phyloP scores from a whole-genome alignment of 140 eudicot species.

The Erigeron philadelphicus region DNA sequence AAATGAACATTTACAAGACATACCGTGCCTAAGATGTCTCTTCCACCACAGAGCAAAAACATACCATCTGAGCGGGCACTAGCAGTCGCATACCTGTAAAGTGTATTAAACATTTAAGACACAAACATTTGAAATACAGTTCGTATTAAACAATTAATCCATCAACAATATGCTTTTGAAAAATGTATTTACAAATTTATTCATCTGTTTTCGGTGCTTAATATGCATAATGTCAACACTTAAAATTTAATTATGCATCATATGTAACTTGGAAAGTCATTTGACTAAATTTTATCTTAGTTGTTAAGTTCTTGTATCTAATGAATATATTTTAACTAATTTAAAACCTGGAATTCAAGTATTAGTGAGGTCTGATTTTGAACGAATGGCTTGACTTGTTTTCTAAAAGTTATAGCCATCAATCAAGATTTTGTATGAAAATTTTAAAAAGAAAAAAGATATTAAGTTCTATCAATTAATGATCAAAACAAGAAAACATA shows the following conservation, averaged over 20 bases:
- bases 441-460: too few relatives aligned
- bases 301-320: background rate
- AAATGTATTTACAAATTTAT: background rate
- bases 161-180: too few relatives aligned
- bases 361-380: conserved; percentile 4
- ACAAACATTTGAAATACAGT: background rate
- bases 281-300: conserved; percentile 10
- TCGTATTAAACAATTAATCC: too few relatives aligned
- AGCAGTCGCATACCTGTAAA: conserved; percentile 86
- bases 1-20: conserved; percentile 22
- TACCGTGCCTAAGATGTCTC: conserved; percentile 86
- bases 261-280: conserved; percentile 8
- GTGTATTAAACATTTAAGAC: background rate
- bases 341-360: conserved; percentile 1
- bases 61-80: conserved; percentile 96
- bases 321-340: background rate
- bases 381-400: background rate
- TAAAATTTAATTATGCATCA: background rate
- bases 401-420: too few relatives aligned
- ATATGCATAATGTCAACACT: conserved; percentile 16
- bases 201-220: background rate
- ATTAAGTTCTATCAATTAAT: too few relatives aligned
- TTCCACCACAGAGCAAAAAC: conserved; percentile 97
- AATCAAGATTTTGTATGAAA: too few relatives aligned
- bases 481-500: too few relatives aligned